These are phyloP conservation scores for Umbelopsis sp. DNA, from an alignment of 192 early-diverging fungal genomes.

Conservation along the genomic window DNA sequence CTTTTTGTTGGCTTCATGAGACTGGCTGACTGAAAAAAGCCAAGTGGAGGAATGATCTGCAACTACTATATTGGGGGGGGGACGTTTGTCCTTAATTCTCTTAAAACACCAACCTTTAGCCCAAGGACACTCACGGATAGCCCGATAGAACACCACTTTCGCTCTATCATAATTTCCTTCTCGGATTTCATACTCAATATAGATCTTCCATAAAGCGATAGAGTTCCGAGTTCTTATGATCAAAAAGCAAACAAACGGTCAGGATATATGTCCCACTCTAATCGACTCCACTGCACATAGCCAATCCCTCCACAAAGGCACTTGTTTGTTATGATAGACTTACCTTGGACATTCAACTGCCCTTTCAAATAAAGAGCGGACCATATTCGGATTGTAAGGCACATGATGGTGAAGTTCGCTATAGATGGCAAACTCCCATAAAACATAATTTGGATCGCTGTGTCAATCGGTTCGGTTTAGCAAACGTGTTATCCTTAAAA, in stretches of 20 bases:
- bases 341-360: constrained; percentile 51
- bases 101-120: too few species aligned
- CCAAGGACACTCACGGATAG: constrained; percentile 70
- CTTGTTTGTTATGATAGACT: neutral
- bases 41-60: constrained; percentile 5
- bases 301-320: too few species aligned
- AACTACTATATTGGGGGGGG: neutral
- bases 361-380: constrained; percentile 60
- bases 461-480: neutral
- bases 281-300: neutral
- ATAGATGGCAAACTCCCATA: constrained; percentile 61
- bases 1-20: neutral
- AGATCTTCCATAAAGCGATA: constrained; percentile 59
- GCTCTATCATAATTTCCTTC: constrained; percentile 43
- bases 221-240: constrained; percentile 46
- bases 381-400: constrained; percentile 53
- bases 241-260: constrained; percentile 13
- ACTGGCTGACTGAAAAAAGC: neutral
- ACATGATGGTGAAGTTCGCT: constrained; percentile 54
- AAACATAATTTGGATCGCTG: constrained; percentile 53
- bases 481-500: constrained; percentile 2
- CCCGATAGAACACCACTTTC: constrained; percentile 56
- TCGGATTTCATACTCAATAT: constrained; percentile 61
- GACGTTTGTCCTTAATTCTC: too few species aligned
- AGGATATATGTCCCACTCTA: neutral